A percentile compares a stretch with the other conserved stretches of the same genome.
These are phyloP conservation scores for Hirschioporus abietinus DNA, from an alignment of 768 basidiomycete genomes.

Conservation along the genomic window DNA sequence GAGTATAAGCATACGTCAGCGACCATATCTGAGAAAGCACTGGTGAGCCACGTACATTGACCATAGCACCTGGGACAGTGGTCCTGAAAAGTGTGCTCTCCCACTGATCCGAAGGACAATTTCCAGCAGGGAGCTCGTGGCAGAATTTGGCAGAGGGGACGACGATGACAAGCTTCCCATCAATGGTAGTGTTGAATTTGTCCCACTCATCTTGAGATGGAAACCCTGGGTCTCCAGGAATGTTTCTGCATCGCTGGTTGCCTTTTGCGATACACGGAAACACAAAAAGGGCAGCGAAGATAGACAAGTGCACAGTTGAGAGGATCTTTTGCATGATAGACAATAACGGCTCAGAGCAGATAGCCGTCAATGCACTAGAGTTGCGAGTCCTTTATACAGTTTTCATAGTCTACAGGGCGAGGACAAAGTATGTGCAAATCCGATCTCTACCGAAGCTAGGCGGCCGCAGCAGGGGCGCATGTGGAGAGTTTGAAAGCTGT, in stretches of 20 bases:
- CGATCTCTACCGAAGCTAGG: background rate
- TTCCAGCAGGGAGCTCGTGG: conserved; percentile 2
- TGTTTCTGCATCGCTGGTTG: background rate
- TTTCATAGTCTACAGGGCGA: background rate
- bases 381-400: background rate
- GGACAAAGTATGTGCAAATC: background rate
- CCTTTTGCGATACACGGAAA: background rate
- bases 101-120: background rate
- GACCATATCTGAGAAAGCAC: background rate
- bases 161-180: background rate
- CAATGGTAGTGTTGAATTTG: background rate
- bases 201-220: background rate
- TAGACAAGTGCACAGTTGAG: background rate
- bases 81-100: conserved; percentile 3
- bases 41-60: conserved; percentile 7
- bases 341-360: background rate
- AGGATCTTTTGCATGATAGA: background rate
- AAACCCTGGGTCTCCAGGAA: conserved; percentile 2
- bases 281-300: background rate
- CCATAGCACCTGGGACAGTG: conserved; percentile 12
- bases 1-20: background rate
- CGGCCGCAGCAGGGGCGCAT: background rate
- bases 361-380: background rate
- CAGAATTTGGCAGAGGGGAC: conserved; percentile 5
- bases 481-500: background rate